Base-by-base conservation (phyloP, 306 rosid genomes). In the Potentilla sterilis region DNA sequence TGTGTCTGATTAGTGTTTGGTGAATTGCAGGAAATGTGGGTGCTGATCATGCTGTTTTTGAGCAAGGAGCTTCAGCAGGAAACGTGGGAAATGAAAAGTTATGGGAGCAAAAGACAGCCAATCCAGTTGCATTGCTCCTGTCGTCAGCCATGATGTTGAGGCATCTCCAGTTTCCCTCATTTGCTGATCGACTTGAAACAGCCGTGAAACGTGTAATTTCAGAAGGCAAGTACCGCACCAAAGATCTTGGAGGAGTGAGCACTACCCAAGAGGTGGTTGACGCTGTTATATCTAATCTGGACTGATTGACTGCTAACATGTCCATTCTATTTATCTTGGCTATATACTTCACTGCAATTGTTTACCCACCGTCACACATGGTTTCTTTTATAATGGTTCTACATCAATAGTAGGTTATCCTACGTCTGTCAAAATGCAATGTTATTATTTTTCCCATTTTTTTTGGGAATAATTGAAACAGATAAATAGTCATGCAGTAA, bases 31-130 rank as follows among this genome's bases (percentile, higher is more conserved):
- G 98, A 48, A 93, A 93, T 80, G 98, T 89, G 51, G 98, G 97
- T 74, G 96, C 94, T 46, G 97, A 91, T 43, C 86, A 85, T 35
- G 98, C 98, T 2, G 91, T 91, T 74, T 94, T 94, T 61, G 97
- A 94, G 91, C 98, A 95, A 89, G 98, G 98, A 46, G 97, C 97
- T 75, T 94, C 97, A 8, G 98, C 98, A 68, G 97, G 97, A 68
- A 94, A 94, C 28, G 96, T 94, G 4, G 98, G 98, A 19, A 90
- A 85, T 48, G 90, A 86, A 7, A 85, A 81, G 51, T 15, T 86
- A 28, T 69, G 81, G 77, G 87, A 85, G 73, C 86, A 90, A 72
- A 83, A 88, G 91, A 90, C 66, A 72, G 97, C 97, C 16, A 95
- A 95, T 78, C 98, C 98, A 1, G 98, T 89, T 43, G 98, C 98